Base-by-base conservation (phyloP, 2,329 filamentous ascomycete genomes). In the Sporothrix euskadiensis region DNA sequence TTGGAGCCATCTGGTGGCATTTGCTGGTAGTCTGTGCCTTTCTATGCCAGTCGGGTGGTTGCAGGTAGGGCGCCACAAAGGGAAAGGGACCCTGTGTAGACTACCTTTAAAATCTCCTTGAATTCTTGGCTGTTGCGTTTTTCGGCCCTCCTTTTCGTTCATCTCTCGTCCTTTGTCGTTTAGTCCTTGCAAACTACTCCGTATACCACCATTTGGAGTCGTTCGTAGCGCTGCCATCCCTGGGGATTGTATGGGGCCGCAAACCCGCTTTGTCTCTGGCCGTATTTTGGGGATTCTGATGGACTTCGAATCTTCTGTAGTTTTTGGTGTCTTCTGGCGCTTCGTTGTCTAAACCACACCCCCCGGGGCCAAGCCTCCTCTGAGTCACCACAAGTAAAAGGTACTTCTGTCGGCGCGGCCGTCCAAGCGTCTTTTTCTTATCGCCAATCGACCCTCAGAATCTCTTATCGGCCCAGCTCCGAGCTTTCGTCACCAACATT, bases 281-380 rank as follows among this genome's bases (percentile, higher is more conserved):
- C 39, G 10, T 47, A 65, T 65, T 65, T 65, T 35, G 57, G n/a
- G n/a, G 0, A 2, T 16, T 49, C 44, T 56, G 52, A n/a, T 22
- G 52, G 52, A 9, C 10, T 54, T 41, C 2, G 14, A 1, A 35
- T 35, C 14, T 14, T 19, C 26, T 26, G 26, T 26, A 26, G 26
- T 14, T 49, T 49, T 49, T 10, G 19, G 16, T 22, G 32, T 9
- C 19, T 61, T 32, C 32, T 35, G 57, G 57, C 57, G 14, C 32
- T 35, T 63, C 32, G 9, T 65, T 47, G 61, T 66, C 61, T 65
- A 47, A 66, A 19, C 14, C 39, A 16, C 61, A 66, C 61, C 12
- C 61, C 61, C 39, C 3, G 5, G 14, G 14, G 39, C 57, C 57
- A 47, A 47, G 61, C 61, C 61, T 44, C 39, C 10, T 44, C 8